A percentile compares a stretch with the other conserved stretches of the same genome.
phyloP scores from a whole-genome alignment of 192 early-diverging fungal species.

The Linnemannia exigua region DNA sequence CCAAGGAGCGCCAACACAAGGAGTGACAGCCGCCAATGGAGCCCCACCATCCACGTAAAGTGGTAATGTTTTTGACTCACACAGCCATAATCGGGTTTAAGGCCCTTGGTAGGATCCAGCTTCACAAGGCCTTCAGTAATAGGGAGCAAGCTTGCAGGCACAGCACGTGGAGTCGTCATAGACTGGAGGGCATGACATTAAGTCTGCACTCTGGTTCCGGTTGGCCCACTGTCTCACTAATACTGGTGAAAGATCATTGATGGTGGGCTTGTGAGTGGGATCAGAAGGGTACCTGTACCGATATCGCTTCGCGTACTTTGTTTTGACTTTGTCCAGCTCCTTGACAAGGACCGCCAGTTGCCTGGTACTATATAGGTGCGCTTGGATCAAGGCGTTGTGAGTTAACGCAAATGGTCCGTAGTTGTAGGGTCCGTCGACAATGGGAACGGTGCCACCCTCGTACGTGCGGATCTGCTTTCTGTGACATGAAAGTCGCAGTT shows the following conservation, averaged over 20 bases:
- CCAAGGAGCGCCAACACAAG: neutral
- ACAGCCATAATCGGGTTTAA: neutral
- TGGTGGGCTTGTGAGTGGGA: neutral
- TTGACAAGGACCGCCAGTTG: conserved; percentile 25
- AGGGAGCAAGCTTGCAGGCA: conserved; percentile 1
- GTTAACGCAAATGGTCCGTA: conserved; percentile 37
- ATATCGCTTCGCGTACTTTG: conserved; percentile 4
- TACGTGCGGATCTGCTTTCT: conserved; percentile 16
- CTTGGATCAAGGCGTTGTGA: conserved; percentile 24
- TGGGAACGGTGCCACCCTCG: conserved; percentile 15
- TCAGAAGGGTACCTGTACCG: conserved; percentile 3
- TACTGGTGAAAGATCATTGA: neutral
- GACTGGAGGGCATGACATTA: neutral
- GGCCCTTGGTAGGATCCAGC: conserved; percentile 11
- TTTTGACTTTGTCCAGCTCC: conserved; percentile 15
- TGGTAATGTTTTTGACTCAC: neutral
- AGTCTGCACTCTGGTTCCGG: neutral
- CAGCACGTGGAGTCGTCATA: conserved; percentile 10
- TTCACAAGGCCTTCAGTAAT: neutral
- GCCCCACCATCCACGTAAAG: conserved; percentile 11
- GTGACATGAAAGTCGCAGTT: conserved; percentile 44
- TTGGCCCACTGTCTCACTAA: neutral
- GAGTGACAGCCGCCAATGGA: neutral
- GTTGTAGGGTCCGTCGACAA: conserved; percentile 46
- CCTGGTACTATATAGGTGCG: conserved; percentile 30